These are phyloP conservation scores for Epichloe aotearoae DNA, from an alignment of 2,329 filamentous ascomycete species.

Conservation along the genomic window DNA sequence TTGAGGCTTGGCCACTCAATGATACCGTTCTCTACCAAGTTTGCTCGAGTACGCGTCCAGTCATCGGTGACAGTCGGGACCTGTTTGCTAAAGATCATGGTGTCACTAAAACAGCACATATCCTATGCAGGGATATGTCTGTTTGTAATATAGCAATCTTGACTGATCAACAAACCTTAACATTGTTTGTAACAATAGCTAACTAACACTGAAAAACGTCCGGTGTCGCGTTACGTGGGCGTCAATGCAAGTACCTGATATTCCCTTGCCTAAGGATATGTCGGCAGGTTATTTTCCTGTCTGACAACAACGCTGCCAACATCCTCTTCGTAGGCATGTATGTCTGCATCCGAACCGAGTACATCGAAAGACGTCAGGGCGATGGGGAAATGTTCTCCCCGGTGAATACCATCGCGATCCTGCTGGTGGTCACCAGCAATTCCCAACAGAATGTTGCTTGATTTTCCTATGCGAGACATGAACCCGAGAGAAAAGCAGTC, in stretches of 20 bases:
- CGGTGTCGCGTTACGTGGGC: not conserved
- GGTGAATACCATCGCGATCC: not conserved
- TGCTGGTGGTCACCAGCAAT: not conserved
- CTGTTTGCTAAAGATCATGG: not conserved
- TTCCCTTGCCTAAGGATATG: not conserved
- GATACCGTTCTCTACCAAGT: not conserved
- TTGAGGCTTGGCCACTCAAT: not conserved
- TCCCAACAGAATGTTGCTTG: not conserved
- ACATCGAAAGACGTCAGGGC: not conserved
- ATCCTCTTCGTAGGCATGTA: not conserved
- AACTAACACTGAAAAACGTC: not conserved
- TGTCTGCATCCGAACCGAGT: too few species aligned
- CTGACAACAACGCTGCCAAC: not conserved
- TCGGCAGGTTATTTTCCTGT: not conserved
- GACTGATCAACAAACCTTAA: not conserved
- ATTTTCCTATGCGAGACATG: not conserved
- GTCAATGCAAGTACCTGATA: not conserved
- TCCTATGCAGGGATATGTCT: not conserved
- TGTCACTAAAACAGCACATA: not conserved
- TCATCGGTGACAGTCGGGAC: not conserved
- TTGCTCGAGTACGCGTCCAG: not conserved
- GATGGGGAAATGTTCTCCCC: not conserved
- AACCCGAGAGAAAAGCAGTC: not conserved
- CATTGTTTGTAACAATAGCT: not conserved
- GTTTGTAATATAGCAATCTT: not conserved